Conservation (phyloP, 169 alveolate species). For the Eimeria maxima region DNA sequence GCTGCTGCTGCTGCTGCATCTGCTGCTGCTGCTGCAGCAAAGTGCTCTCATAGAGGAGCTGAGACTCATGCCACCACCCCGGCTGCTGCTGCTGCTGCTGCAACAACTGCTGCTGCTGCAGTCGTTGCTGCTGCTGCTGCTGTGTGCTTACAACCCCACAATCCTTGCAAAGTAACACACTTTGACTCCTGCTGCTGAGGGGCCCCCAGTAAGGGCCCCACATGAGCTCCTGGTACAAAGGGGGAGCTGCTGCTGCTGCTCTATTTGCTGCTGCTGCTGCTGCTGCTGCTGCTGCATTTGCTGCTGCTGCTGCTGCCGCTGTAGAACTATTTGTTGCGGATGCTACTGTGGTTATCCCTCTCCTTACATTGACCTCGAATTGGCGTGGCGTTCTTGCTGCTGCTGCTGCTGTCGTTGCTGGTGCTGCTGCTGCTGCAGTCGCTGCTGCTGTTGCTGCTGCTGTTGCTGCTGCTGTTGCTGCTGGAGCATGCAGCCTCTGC, state of each 20-base stretch:
- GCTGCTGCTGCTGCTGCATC: no score
- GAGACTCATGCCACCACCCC: neutral
- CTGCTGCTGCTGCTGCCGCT: neutral
- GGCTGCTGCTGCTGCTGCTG: neutral
- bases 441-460: constrained; percentile 23
- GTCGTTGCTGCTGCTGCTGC: neutral
- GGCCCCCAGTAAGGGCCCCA: neutral
- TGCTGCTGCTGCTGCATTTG: neutral
- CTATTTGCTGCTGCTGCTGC: constrained; percentile 9
- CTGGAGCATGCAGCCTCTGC: neutral
- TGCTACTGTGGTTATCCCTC: neutral
- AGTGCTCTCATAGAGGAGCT: no score
- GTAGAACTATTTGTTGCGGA: neutral
- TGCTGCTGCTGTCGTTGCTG: no score
- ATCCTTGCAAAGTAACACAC: constrained; percentile 7
- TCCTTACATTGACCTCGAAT: neutral
- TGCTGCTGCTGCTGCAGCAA: neutral
- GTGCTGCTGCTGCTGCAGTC: constrained; percentile 5
- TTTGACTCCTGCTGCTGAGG: neutral
- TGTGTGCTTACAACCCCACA: neutral
- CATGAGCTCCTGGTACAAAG: neutral
- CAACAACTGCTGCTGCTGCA: no score
- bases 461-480: constrained; percentile 14
- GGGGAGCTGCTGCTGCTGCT: constrained; percentile 7
- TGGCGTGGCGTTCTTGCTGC: neutral